Conservation (phyloP, 257 asterid species). For the Haberlea rhodopensis region DNA sequence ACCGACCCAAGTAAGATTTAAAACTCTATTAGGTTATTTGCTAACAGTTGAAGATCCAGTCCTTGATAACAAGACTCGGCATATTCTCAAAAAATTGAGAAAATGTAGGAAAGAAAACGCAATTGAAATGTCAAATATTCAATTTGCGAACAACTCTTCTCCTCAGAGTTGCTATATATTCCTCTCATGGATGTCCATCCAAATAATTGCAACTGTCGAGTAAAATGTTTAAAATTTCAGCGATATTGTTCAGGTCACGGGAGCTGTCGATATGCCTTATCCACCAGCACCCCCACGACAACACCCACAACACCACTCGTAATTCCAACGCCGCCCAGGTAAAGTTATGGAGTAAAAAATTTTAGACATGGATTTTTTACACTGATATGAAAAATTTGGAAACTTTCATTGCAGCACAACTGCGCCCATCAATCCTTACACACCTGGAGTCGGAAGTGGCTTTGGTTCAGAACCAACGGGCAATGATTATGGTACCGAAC, state of each 20-base stretch:
- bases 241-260: slow-evolving; percentile 64
- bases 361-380: slow-evolving; percentile 1
- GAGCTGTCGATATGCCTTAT: slow-evolving; percentile 64
- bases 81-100: not conserved
- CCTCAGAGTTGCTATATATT: not conserved
- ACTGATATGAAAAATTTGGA: slow-evolving; percentile 17
- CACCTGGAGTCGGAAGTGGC: slow-evolving; percentile 50
- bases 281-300: slow-evolving; percentile 40
- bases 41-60: not conserved
- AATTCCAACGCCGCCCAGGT: slow-evolving; percentile 71
- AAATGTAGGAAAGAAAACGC: not conserved
- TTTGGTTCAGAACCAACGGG: slow-evolving; percentile 49
- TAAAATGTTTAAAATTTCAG: not conserved
- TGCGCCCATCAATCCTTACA: slow-evolving; percentile 52
- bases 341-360: slow-evolving; percentile 23
- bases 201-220: not conserved
- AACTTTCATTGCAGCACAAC: slow-evolving; percentile 57
- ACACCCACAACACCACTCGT: slow-evolving; percentile 41
- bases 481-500: slow-evolving; percentile 58
- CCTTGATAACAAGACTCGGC: not conserved
- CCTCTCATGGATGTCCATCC: slow-evolving; percentile 1
- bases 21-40: not conserved
- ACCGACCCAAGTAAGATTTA: slow-evolving; percentile 84
- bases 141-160: not conserved
- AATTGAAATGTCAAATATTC: not conserved